Conservation (phyloP, 768 basidiomycete genomes). For the Basidioascus undulatus region DNA sequence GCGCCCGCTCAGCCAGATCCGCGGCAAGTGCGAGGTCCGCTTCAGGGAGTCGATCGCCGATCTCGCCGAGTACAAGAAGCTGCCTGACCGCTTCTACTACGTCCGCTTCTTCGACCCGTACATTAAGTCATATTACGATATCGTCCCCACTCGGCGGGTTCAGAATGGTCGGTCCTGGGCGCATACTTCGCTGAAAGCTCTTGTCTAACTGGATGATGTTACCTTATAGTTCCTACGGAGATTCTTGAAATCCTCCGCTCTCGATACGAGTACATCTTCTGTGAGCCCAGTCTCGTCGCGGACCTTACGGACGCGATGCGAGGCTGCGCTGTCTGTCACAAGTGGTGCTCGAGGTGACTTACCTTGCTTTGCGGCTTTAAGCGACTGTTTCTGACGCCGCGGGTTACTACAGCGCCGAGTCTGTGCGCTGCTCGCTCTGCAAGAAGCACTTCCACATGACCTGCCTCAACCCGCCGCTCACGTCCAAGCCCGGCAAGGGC, state of each 20-base stretch:
- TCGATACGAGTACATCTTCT: constrained; percentile 84
- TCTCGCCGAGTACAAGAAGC: constrained; percentile 76
- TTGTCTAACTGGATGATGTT: background rate
- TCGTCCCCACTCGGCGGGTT: constrained; percentile 62
- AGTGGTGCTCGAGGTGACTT: constrained; percentile 65
- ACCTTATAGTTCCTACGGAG: constrained; percentile 41
- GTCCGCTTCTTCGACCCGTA: constrained; percentile 87
- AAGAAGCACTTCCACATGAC: constrained; percentile 84
- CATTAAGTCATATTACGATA: constrained; percentile 93
- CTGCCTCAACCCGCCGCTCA: constrained; percentile 75
- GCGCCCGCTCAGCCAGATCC: constrained; percentile 78
- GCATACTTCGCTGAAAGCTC: constrained; percentile 8
- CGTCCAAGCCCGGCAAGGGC: constrained; percentile 75
- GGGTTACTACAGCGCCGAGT: constrained; percentile 34
- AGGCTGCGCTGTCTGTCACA: constrained; percentile 57
- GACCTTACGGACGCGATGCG: constrained; percentile 71
- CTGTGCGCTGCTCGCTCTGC: constrained; percentile 75
- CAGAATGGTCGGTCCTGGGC: constrained; percentile 34
- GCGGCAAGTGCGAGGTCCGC: constrained; percentile 81
- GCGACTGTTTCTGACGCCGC: constrained; percentile 1
- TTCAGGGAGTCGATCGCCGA: too few relatives aligned
- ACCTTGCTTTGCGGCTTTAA: background rate
- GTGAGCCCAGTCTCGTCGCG: constrained; percentile 76
- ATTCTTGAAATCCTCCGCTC: constrained; percentile 50
- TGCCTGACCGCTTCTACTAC: constrained; percentile 90